phyloP scores from a whole-genome alignment of 202 grass and related monocot genomes.

The Carex sylvatica region DNA sequence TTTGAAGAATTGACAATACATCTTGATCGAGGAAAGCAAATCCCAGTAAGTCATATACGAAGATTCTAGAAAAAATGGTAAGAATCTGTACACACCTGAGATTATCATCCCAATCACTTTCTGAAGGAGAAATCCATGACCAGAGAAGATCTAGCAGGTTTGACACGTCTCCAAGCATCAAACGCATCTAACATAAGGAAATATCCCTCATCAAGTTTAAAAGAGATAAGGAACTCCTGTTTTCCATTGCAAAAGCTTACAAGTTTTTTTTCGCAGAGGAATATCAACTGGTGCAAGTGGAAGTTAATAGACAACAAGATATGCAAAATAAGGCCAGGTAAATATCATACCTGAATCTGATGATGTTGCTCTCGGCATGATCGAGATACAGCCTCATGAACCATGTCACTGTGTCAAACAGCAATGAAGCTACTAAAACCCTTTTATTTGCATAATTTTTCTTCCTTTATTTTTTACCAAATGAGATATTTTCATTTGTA shows the following conservation, averaged over 20 bases:
- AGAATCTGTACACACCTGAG: slow-evolving; percentile 17
- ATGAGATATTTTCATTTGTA: background rate
- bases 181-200: slow-evolving; percentile 65
- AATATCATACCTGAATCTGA: slow-evolving; percentile 75
- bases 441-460: background rate
- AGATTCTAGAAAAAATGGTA: background rate
- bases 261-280: slow-evolving; percentile 23
- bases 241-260: background rate
- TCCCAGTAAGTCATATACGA: background rate
- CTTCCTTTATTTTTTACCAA: background rate
- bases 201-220: slow-evolving; percentile 22
- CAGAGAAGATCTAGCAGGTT: slow-evolving; percentile 89
- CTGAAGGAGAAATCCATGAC: slow-evolving; percentile 78
- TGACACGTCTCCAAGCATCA: slow-evolving; percentile 79
- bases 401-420: slow-evolving; percentile 68
- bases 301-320: background rate
- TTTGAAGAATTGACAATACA: background rate
- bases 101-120: slow-evolving; percentile 38
- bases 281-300: background rate
- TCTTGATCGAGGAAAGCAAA: background rate
- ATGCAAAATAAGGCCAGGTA: slow-evolving; percentile 23
- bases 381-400: slow-evolving; percentile 85
- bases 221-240: background rate
- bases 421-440: background rate
- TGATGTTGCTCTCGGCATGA: slow-evolving; percentile 85